Conservation (phyloP, 352 stramenopile species). For the Halophytophthora polymorphica region DNA sequence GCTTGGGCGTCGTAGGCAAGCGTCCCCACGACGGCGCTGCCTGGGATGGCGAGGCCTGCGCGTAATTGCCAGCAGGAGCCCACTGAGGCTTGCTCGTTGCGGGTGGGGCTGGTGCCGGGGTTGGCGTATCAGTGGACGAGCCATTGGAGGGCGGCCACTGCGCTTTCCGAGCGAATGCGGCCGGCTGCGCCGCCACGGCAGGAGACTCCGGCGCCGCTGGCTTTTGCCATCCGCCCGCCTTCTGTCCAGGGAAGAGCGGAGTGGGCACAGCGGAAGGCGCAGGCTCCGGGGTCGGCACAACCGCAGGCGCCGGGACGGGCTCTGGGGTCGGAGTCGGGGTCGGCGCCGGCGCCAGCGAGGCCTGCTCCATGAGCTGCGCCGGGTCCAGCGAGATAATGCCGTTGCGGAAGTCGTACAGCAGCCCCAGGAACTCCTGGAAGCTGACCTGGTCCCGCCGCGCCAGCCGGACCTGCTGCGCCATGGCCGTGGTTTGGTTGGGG, state of each 20-base stretch:
- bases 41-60: neutral
- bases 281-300: neutral
- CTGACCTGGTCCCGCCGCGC: slow-evolving; percentile 43
- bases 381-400: slow-evolving; percentile 57
- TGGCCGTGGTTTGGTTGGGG: slow-evolving; percentile 44
- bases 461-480: slow-evolving; percentile 66
- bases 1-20: slow-evolving; percentile 28
- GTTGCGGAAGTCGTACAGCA: slow-evolving; percentile 73
- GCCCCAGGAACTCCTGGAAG: slow-evolving; percentile 82
- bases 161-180: slow-evolving; percentile 45
- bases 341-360: slow-evolving; percentile 25
- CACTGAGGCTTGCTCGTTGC: slow-evolving; percentile 24
- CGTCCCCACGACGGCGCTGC: slow-evolving; percentile 20
- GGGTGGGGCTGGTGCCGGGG: slow-evolving; percentile 9
- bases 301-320: slow-evolving; percentile 8
- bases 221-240: slow-evolving; percentile 13
- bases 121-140: slow-evolving; percentile 4
- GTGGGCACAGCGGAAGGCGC: slow-evolving; percentile 4
- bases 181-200: slow-evolving; percentile 8
- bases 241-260: slow-evolving; percentile 21
- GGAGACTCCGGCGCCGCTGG: slow-evolving; percentile 15
- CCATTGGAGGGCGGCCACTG: slow-evolving; percentile 40
- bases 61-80: slow-evolving; percentile 15
- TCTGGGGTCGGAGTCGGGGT: slow-evolving; percentile 4
- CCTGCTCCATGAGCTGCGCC: slow-evolving; percentile 38